Percentiles rank a stretch among this genome's conserved stretches.
Evolutionary conservation across 495 filamentous ascomycete genomes (phyloP).

Genomic region (Bacidia rubella): DNA sequence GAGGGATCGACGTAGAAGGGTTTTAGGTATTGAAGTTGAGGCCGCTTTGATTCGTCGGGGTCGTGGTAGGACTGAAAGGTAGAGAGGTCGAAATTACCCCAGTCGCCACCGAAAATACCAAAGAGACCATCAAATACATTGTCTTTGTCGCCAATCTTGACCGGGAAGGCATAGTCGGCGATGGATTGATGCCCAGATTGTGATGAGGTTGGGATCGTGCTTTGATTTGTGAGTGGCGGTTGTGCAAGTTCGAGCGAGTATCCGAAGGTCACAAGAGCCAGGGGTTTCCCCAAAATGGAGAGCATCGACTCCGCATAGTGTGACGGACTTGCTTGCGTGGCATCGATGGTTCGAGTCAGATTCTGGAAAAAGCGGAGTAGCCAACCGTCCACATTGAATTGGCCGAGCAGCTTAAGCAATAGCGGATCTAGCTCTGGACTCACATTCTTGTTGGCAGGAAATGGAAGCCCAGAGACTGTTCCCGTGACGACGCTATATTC

Average conservation of each 20-base stretch:
- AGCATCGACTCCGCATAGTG: conserved; percentile 16
- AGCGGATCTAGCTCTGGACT: neutral
- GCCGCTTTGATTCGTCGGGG: neutral
- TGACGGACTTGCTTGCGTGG: neutral
- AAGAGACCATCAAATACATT: neutral
- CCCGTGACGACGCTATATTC: conserved; percentile 18
- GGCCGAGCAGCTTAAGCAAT: neutral
- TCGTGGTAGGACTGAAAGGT: neutral
- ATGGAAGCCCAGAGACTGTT: neutral
- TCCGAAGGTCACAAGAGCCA: conserved; percentile 34
- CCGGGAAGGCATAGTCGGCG: neutral
- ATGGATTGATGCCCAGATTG: neutral
- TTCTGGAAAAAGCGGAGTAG: neutral
- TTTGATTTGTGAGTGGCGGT: neutral
- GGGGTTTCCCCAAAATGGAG: conserved; percentile 31
- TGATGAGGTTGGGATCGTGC: neutral
- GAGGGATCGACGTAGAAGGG: neutral
- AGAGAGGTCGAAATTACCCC: neutral
- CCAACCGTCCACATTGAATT: neutral
- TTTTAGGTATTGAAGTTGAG: neutral
- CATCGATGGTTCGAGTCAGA: neutral
- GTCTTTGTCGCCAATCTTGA: neutral
- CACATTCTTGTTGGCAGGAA: neutral
- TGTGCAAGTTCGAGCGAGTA: conserved; percentile 32
- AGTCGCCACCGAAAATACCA: neutral